Conservation (phyloP, 2,329 filamentous ascomycete genomes). For the Calonectria montana region DNA sequence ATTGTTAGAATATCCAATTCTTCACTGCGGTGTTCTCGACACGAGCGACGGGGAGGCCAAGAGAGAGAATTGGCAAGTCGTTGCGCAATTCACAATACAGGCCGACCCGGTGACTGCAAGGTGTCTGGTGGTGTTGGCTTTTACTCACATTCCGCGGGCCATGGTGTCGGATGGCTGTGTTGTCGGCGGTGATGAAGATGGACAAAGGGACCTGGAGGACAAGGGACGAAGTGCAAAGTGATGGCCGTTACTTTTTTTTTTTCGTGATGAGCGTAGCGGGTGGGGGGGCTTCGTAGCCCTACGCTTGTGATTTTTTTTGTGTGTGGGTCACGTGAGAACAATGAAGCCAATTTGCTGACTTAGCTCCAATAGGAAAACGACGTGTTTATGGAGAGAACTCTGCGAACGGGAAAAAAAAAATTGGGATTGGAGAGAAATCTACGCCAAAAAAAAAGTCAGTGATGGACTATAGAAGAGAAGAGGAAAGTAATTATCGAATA, state of each 20-base stretch:
- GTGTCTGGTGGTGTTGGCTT: conserved; percentile 7
- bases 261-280: conserved; percentile 44
- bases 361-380: too few species aligned
- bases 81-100: conserved; percentile 14
- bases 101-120: conserved; percentile 7
- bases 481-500: too few species aligned
- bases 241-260: conserved; percentile 48
- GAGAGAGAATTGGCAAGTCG: conserved; percentile 17
- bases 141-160: conserved; percentile 72
- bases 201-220: conserved; percentile 39
- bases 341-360: too few species aligned
- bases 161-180: conserved; percentile 62
- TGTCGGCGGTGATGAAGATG: conserved; percentile 52
- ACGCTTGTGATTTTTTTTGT: conserved; percentile 29
- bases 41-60: conserved; percentile 7
- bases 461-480: too few species aligned
- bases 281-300: conserved; percentile 51
- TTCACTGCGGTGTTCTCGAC: neutral
- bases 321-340: conserved; percentile 26
- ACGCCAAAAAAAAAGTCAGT: too few species aligned
- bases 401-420: too few species aligned
- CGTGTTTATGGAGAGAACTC: too few species aligned
- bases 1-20: conserved; percentile 46
- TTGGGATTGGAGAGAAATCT: too few species aligned
- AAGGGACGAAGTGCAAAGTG: conserved; percentile 42